Evolutionary conservation across 495 filamentous ascomycete genomes (phyloP).

Genomic region (Terfezia boudieri): DNA sequence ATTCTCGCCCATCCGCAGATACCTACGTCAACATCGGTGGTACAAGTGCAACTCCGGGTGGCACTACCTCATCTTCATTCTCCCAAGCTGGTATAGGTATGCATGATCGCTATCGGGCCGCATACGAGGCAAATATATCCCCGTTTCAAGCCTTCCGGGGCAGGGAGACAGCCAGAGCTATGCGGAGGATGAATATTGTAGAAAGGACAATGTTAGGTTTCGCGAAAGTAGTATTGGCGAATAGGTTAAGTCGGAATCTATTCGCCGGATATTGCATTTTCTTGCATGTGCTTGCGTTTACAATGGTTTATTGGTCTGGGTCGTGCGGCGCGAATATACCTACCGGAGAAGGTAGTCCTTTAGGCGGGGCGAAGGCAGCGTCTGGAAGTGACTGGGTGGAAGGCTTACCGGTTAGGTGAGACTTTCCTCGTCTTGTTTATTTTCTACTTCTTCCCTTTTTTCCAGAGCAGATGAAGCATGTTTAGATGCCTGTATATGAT

Average conservation of each 20-base stretch:
- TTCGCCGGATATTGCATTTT: slow-evolving; percentile 89
- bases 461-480: too few relatives aligned
- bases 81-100: slow-evolving; percentile 51
- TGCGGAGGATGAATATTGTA: slow-evolving; percentile 79
- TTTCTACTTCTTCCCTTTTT: too few relatives aligned
- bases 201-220: slow-evolving; percentile 80
- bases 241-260: slow-evolving; percentile 69
- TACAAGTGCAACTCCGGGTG: slow-evolving; percentile 27
- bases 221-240: slow-evolving; percentile 75
- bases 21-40: neutral
- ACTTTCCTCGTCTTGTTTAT: too few relatives aligned
- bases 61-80: slow-evolving; percentile 52
- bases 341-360: too few relatives aligned
- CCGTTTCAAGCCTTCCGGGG: slow-evolving; percentile 90
- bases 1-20: slow-evolving; percentile 19
- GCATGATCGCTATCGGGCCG: slow-evolving; percentile 75
- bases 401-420: too few relatives aligned
- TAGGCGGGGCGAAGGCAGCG: too few relatives aligned
- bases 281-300: slow-evolving; percentile 68
- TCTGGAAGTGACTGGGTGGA: too few relatives aligned
- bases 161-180: slow-evolving; percentile 74
- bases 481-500: too few relatives aligned
- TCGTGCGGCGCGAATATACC: slow-evolving; percentile 13
- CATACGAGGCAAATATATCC: slow-evolving; percentile 86
- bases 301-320: slow-evolving; percentile 67